phyloP scores from a whole-genome alignment of 2,329 filamentous ascomycete genomes.

The Aspergillus sp. region DNA sequence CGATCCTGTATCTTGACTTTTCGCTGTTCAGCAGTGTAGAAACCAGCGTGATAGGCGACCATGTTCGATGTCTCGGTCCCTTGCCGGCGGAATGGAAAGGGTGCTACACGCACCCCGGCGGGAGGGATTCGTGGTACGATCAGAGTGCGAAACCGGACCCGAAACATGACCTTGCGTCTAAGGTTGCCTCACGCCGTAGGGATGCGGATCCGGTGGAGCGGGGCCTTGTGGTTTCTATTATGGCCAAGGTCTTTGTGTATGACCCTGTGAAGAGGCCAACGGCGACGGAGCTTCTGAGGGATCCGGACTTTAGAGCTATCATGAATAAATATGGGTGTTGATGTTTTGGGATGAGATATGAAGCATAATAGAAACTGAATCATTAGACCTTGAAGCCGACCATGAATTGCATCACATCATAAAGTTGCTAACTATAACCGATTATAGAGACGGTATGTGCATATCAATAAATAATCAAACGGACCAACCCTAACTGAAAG shows the following conservation, averaged over 20 bases:
- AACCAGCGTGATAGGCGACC: conserved; percentile 26
- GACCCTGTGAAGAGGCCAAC: conserved; percentile 30
- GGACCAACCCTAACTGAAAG: no score
- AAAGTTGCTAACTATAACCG: background rate
- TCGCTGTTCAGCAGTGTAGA: conserved; percentile 23
- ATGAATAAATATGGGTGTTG: conserved; percentile 35
- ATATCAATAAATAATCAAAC: no score
- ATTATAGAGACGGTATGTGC: no score
- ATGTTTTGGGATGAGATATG: conserved; percentile 6
- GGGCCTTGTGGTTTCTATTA: conserved; percentile 27
- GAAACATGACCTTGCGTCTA: conserved; percentile 14
- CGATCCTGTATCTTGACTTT: conserved; percentile 29
- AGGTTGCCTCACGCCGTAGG: conserved; percentile 22
- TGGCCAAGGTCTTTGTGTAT: conserved; percentile 32
- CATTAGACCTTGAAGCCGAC: background rate
- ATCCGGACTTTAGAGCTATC: conserved; percentile 34
- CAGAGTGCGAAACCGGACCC: conserved; percentile 21
- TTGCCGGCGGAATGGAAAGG: conserved; percentile 33
- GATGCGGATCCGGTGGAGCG: conserved; percentile 29
- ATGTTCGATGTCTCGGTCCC: conserved; percentile 29
- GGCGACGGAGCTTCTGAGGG: conserved; percentile 32
- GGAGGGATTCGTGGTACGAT: conserved; percentile 36
- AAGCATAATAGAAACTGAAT: background rate
- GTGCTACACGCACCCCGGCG: conserved; percentile 18
- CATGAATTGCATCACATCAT: background rate